Base-by-base conservation (phyloP, 352 stramenopile genomes). In the Halophytophthora batemanensis region DNA sequence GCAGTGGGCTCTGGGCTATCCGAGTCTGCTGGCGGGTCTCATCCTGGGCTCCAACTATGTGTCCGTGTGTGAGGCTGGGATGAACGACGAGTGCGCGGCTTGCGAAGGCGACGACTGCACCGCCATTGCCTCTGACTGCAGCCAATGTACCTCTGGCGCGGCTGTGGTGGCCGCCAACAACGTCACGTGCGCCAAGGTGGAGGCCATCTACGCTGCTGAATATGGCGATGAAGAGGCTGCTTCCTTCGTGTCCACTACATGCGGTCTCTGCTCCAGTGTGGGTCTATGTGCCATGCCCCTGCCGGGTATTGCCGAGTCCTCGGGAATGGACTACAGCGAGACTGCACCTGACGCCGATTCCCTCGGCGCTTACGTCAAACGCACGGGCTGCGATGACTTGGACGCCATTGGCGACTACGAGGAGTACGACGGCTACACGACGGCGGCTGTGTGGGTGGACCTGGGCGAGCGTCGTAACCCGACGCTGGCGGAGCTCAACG, bases 1-100 rank as follows among this genome's bases (percentile, higher is more conserved):
- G 21, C 62, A 91, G 43, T 91, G 76, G 75, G 78, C 81, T 0
- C 56, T 89, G 6, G 81, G 81, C 38, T 89, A 87, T 60, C 81
- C 77, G 47, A 89, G 77, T 56, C 45, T 91, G 40, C 52, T 91
- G 8, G 77, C 77, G 0, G 81, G 81, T 1, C 49, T 91, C 19
- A 62, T 65, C 0, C 59, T 88, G 7, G 77, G 76, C 25, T 58
- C 65, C 48, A 83, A 73, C 57, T 87, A 87, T 49, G 45, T 87
- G 39, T 42, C 48, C 17, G 56, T 61, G 45, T 87, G 76, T 52
- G 54, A 74, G n/a, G 50, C 46, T 13, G 57, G 49, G 22, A 50
- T 81, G 19, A 71, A 82, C 29, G 54, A 66, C 2, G 17, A 83
- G 57, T 90, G 80, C 34, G 55, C 56, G 28, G 66, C 47, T 37